These are phyloP conservation scores for Digitaria exilis DNA, from an alignment of 202 grass and related monocot genomes.

Conservation along the genomic window DNA sequence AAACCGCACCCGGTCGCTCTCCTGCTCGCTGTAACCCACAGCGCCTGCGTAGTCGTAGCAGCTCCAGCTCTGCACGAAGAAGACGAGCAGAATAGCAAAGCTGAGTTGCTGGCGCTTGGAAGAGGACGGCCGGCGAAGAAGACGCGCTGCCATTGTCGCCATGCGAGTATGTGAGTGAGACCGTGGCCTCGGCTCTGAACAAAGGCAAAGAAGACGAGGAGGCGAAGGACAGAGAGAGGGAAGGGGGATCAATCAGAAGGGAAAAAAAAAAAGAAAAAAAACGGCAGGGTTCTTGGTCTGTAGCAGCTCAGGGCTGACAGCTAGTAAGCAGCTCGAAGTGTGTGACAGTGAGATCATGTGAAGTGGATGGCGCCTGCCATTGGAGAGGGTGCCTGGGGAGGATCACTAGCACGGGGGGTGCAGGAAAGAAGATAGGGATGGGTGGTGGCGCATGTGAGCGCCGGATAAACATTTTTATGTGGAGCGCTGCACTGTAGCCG, in stretches of 20 bases:
- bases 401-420: conserved; percentile 11
- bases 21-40: conserved; percentile 32
- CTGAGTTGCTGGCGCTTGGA: not conserved
- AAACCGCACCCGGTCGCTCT: conserved; percentile 56
- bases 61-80: conserved; percentile 8
- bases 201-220: too few relatives aligned
- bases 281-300: not conserved
- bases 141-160: conserved; percentile 23
- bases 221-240: too few relatives aligned
- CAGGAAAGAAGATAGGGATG: not conserved
- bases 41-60: not conserved
- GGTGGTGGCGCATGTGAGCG: conserved; percentile 43
- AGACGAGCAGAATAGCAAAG: conserved; percentile 16
- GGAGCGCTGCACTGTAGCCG: conserved; percentile 28
- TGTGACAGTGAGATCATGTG: conserved; percentile 45
- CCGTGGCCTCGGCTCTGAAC: too few relatives aligned
- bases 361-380: conserved; percentile 7
- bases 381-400: not conserved
- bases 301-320: not conserved
- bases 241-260: too few relatives aligned
- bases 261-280: too few relatives aligned
- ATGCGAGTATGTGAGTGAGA: not conserved
- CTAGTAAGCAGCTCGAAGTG: conserved; percentile 5
- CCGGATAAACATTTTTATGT: conserved; percentile 48
- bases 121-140: not conserved